Evolutionary conservation across 129 eudicot species (phyloP), one percentile per base, ranked within the genome.

Genomic region (Scalesia atractyloides): DNA sequence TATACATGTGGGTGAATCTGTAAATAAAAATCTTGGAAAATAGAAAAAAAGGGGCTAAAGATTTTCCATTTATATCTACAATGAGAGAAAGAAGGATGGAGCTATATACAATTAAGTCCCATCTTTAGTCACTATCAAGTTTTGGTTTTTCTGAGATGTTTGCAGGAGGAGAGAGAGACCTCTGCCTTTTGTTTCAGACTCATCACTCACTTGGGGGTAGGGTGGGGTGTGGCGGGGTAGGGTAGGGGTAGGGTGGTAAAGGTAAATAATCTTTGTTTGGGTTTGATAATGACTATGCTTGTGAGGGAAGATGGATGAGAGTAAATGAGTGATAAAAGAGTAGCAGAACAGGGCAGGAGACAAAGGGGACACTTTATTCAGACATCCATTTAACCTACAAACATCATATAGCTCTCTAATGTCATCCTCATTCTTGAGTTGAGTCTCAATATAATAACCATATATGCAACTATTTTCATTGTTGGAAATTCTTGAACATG

Each of bases 131-230:
- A 13, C 80, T 73, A 67, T 80, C 83, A 73, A 7, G 43, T 64
- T 67, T 80, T 80, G 75, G 80, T 80, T 68, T 80, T 80, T 68
- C 72, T 80, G 76, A 61, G 47, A 19, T 68, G 76, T 80, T 80
- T 74, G 80, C 81, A 80, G 84, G 52, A 69, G 76, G 80, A 73
- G 76, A 80, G 75, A 62, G 47, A 58, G n/a, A 36, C 5, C 37
- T 62, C 50, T 57, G 75, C 75, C 69, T 76, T 76, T 76, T 30
- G 34, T 76, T 61, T 68, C 75, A 76, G 80, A 46, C 62, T 68
- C 74, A 76, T 58, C 69, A 68, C 74, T 67, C 63, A 75, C 64
- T 64, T 52, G 15, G 2, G 62, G 62, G 63, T 43, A 18, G 4
- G 61, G 65, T 15, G n/a, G 10, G 26, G 48, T 41, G 37, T 9